Evolutionary conservation across 345 rosid species (phyloP).

Genomic region (Salix suchowensis): DNA sequence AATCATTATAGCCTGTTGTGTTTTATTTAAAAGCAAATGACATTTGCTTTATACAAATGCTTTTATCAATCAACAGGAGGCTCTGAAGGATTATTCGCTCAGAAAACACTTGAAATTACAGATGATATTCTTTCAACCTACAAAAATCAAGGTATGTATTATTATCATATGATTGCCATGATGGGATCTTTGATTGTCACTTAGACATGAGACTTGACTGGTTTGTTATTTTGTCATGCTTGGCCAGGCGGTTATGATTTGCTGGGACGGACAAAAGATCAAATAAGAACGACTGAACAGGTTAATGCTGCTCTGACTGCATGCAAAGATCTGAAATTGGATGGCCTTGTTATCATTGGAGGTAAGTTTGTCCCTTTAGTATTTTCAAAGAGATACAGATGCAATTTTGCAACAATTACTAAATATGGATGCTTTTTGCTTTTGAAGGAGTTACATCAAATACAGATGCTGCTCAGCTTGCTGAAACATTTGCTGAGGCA

Average conservation of each 20-base stretch:
- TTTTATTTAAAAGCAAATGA: neutral
- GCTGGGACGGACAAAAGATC: constrained; percentile 96
- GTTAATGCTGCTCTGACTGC: constrained; percentile 77
- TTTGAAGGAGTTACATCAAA: constrained; percentile 86
- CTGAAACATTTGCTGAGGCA: constrained; percentile 88
- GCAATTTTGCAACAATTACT: constrained; percentile 4
- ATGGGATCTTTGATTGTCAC: constrained; percentile 10
- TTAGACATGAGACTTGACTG: constrained; percentile 9
- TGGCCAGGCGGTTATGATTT: constrained; percentile 87
- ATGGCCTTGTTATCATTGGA: constrained; percentile 95
- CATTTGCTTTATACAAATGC: neutral
- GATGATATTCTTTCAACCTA: constrained; percentile 74
- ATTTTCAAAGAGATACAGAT: neutral
- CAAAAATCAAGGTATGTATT: constrained; percentile 83
- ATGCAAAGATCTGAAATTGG: constrained; percentile 83
- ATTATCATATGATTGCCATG: constrained; percentile 5
- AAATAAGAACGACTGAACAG: constrained; percentile 93
- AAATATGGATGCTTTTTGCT: constrained; percentile 6
- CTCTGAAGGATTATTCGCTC: constrained; percentile 94
- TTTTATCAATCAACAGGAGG: constrained; percentile 54
- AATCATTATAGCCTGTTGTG: neutral
- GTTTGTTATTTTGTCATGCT: constrained; percentile 9
- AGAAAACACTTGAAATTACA: constrained; percentile 80
- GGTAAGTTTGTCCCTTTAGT: constrained; percentile 38
- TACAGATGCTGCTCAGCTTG: constrained; percentile 98